Conservation (phyloP, 2,329 filamentous ascomycete genomes). For the Alternaria metachromatica region DNA sequence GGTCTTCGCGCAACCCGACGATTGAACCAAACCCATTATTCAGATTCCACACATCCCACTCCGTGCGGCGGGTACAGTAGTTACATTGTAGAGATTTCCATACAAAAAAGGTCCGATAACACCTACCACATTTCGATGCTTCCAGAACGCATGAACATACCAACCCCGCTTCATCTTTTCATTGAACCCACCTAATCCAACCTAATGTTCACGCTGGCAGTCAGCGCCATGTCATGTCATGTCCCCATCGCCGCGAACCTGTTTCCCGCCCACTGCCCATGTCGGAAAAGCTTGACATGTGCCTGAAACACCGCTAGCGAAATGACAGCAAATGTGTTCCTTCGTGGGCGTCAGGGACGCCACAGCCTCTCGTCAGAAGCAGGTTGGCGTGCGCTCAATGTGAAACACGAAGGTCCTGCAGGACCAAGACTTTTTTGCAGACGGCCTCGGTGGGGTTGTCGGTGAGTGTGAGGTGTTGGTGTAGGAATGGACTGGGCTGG, state of each 20-base stretch:
- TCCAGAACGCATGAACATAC: not conserved
- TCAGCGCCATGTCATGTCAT: no score
- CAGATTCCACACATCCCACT: no score
- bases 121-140: not conserved
- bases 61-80: not conserved
- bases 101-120: not conserved
- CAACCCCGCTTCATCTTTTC: not conserved
- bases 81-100: not conserved
- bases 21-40: no score
- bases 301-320: not conserved
- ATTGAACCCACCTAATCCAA: not conserved
- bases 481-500: not conserved
- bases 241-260: not conserved
- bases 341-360: no score
- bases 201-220: no score
- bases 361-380: not conserved
- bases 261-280: not conserved
- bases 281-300: not conserved
- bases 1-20: not conserved
- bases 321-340: not conserved
- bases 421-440: not conserved
- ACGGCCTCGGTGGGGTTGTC: not conserved
- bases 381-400: not conserved
- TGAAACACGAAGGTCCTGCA: not conserved
- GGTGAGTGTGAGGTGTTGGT: not conserved